Evolutionary conservation across 768 basidiomycete genomes (phyloP).

Genomic region (Rhodotorula toruloides): DNA sequence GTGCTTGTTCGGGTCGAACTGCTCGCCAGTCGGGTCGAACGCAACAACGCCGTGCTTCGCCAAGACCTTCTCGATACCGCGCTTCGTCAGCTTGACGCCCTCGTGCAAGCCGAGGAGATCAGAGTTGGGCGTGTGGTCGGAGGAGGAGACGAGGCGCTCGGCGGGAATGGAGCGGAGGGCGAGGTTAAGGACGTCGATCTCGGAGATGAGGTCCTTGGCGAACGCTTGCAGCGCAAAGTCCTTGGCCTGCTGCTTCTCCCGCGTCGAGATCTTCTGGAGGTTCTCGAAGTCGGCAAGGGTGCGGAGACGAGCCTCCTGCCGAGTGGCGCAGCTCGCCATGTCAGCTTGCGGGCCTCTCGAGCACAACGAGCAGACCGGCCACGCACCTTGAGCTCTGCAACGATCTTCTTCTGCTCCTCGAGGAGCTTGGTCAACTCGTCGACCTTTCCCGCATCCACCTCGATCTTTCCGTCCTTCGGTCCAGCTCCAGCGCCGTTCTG

Average conservation of each 20-base stretch:
- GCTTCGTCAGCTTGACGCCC: slow-evolving; percentile 88
- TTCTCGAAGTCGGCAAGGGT: slow-evolving; percentile 93
- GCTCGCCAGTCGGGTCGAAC: slow-evolving; percentile 85
- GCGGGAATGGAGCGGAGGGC: slow-evolving; percentile 65
- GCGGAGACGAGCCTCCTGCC: slow-evolving; percentile 79
- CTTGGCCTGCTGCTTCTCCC: slow-evolving; percentile 84
- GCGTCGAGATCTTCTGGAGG: slow-evolving; percentile 79
- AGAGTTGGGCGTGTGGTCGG: slow-evolving; percentile 42
- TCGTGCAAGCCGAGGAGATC: slow-evolving; percentile 55
- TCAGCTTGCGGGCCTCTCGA: not conserved
- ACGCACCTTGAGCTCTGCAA: slow-evolving; percentile 76
- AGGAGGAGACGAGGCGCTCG: slow-evolving; percentile 43
- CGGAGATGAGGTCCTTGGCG: slow-evolving; percentile 54
- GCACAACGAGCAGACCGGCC: not conserved
- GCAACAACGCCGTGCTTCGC: slow-evolving; percentile 86
- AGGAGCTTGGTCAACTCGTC: slow-evolving; percentile 53
- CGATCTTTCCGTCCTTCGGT: slow-evolving; percentile 11
- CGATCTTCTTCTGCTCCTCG: slow-evolving; percentile 72
- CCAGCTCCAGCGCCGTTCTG: slow-evolving; percentile 29
- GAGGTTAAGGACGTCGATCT: slow-evolving; percentile 74
- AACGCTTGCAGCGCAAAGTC: slow-evolving; percentile 91
- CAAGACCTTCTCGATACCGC: slow-evolving; percentile 78
- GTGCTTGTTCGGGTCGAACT: slow-evolving; percentile 89
- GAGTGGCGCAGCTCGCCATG: not conserved
- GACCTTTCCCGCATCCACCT: slow-evolving; percentile 35